Evolutionary conservation across 73 alveolate species (phyloP), one percentile per base, ranked within the genome.

Genomic region (Urostyla sp.): DNA sequence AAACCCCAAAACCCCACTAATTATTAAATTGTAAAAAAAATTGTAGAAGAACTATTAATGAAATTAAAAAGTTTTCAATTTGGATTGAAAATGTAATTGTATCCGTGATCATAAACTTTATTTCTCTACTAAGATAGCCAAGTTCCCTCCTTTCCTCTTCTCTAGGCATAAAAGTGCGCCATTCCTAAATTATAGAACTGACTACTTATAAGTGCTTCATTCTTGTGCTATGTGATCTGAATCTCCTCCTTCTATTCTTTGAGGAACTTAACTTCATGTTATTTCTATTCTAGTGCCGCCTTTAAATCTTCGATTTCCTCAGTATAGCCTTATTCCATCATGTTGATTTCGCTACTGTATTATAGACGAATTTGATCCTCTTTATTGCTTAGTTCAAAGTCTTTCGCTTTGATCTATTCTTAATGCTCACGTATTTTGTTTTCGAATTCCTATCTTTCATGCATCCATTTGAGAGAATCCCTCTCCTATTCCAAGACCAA

Each of bases 61-160:
- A 54, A 54, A 2, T 27, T 8, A 18, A 24, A 7, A 21, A 18
- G 24, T 6, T 35, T 15, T 63, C 79, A 63, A 23, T 63, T 13
- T 7, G 79, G 79, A 43, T 63, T 63, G 45, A 43, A 63, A 5
- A 63, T 32, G 21, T 15, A 3, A 2, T 63, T 60, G 26, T 43
- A 63, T 45, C 57, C 13, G 5, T 57, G 27, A 16, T 38, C 26
- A 24, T 38, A 63, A 16, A 48, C 79, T 28, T 60, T 35, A 30
- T 34, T 24, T 43, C 79, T 63, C 60, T 63, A 50, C 60, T 63
- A 43, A 31, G 37, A 57, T 43, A 63, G 79, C 79, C 79, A 63
- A n/a, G 48, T 7, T 40, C 44, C 28, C 11, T 26, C 44, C 4
- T 18, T 3, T 18, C 48, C 40, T 13, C 44, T 60, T 63, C 30